Base-by-base conservation (phyloP, 768 basidiomycete genomes). In the Cyathus striatus region DNA sequence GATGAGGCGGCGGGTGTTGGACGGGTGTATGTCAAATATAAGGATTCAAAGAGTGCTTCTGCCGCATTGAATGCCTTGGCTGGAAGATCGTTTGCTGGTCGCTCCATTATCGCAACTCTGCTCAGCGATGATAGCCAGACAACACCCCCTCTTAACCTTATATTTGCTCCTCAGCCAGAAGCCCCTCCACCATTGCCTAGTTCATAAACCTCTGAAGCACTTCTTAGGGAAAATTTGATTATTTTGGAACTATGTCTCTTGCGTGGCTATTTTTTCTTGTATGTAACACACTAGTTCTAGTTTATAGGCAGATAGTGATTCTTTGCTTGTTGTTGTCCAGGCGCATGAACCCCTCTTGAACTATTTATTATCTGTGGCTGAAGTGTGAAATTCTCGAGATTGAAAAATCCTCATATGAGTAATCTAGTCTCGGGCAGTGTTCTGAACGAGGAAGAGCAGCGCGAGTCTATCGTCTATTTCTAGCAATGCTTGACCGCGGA, bases 1-100 rank as follows among this genome's bases (percentile, higher is more conserved):
- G 93, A 95, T 60, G 93, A 96, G 60, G 89, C 86, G 23, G 75
- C 87, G 2, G 96, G 95, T 41, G 91, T 99, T 17, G 95, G 96
- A 33, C 78, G 93, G 39, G 96, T 99, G 12, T 98, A 95, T 60
- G 93, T 99, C 49, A 86, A 90, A 68, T 99, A 87, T 58, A 56
- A 53, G 36, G 71, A 82, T 17, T 60, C 82, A 20, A 69, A 70
- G 12, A 70, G 77, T 35, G 90, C 91, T 14, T 70, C 72, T 24
- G 68, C 61, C 45, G 96, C 88, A 18, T 74, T 98, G 60, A 86
- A 87, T 60, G 79, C 83, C 30, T 75, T 99, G 46, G 96, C 95
- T 23, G 96, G 95, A 25, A 75, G 90, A 34, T 86, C 86, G 27
- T 92, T 92, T 46, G 88, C 84, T 38, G 90, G 90, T 2, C 70